A percentile compares a stretch with the other conserved stretches of the same genome.
Evolutionary conservation across 139 green algal species (phyloP).

Genomic region (Chlorella sorokiniana): DNA sequence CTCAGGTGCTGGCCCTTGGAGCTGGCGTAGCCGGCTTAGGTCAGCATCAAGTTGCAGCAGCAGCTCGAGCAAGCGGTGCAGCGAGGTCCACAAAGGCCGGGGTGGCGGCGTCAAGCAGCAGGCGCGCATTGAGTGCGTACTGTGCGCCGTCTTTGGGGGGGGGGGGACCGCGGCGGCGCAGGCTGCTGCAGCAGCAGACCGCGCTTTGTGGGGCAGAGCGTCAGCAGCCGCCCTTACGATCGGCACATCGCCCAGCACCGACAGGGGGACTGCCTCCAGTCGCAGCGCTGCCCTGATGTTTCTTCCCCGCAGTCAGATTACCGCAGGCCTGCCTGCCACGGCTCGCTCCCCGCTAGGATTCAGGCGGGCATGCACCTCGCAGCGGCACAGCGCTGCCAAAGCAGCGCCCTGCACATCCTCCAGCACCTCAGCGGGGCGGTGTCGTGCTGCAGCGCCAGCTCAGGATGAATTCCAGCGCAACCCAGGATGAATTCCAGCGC

Average conservation of each 20-base stretch:
- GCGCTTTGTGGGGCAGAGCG: not conserved
- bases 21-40: too few species aligned
- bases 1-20: too few species aligned
- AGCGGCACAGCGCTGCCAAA: constrained; percentile 3
- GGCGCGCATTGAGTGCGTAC: not conserved
- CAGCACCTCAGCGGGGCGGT: constrained; percentile 9
- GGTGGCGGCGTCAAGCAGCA: constrained; percentile 6
- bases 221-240: too few species aligned
- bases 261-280: too few species aligned
- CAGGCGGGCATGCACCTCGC: not conserved
- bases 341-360: constrained; percentile 17
- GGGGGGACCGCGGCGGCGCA: not conserved
- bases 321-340: too few species aligned
- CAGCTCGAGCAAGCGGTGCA: not conserved
- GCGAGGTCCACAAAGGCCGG: constrained; percentile 10
- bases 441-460: constrained; percentile 48
- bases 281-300: too few species aligned
- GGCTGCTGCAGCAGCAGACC: constrained; percentile 34
- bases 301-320: too few species aligned
- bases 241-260: constrained; percentile 10
- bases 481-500: constrained; percentile 11
- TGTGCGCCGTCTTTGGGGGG: not conserved
- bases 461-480: constrained; percentile 16
- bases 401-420: constrained; percentile 19
- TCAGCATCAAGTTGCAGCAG: not conserved